Evolutionary conservation across 805 yeast species (phyloP).

Genomic region (Starmerella riodocensis): DNA sequence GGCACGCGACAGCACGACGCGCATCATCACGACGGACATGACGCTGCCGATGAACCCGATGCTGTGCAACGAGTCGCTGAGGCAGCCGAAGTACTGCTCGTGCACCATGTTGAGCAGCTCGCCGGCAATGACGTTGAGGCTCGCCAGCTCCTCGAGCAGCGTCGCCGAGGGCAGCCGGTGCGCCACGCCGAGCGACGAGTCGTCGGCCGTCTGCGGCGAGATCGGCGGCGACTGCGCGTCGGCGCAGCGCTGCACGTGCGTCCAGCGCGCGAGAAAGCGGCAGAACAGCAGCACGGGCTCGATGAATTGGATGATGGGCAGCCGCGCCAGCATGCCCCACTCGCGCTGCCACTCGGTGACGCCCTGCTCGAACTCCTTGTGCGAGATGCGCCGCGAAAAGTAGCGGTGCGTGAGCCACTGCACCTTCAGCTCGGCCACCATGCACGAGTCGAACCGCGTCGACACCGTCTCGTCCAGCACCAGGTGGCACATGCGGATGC

Average conservation of each 20-base stretch:
- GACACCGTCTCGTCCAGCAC: constrained; percentile 45
- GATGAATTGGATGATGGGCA: constrained; percentile 61
- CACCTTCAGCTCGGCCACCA: constrained; percentile 61
- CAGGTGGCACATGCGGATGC: constrained; percentile 46
- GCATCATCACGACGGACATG: constrained; percentile 8
- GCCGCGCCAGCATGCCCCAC: constrained; percentile 57
- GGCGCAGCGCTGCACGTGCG: constrained; percentile 1
- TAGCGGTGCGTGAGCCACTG: constrained; percentile 46
- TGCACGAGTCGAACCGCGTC: constrained; percentile 70
- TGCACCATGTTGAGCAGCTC: constrained; percentile 33
- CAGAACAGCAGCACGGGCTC: constrained; percentile 58
- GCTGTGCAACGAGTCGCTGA: constrained; percentile 60
- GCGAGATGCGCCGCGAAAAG: constrained; percentile 32
- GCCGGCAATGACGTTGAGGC: constrained; percentile 33
- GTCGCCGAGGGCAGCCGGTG: constrained; percentile 6
- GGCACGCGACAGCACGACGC: not conserved
- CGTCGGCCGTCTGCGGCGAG: not conserved
- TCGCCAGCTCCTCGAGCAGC: constrained; percentile 31
- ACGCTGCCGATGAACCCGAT: constrained; percentile 19
- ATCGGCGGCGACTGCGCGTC: not conserved
- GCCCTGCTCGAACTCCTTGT: constrained; percentile 34
- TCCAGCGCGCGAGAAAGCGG: constrained; percentile 21
- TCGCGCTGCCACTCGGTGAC: constrained; percentile 49
- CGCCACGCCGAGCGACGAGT: not conserved
- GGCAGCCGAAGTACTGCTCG: constrained; percentile 49